phyloP scores from a whole-genome alignment of 1,284 basidiomycete genomes.

The Tilletia caries region DNA sequence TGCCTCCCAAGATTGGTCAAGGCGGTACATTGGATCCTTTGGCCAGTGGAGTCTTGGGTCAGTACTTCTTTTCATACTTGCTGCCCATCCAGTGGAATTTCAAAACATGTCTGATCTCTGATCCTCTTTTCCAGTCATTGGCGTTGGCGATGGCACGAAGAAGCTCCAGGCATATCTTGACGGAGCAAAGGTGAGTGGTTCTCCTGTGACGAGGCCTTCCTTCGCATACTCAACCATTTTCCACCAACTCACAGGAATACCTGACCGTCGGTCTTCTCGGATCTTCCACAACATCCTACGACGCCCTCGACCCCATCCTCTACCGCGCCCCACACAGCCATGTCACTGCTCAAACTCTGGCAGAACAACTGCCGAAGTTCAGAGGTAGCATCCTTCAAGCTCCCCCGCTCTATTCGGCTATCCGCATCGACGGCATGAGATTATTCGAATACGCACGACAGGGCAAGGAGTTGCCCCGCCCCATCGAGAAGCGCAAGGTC shows the following conservation, averaged over 20 bases:
- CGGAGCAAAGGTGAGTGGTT: slow-evolving; percentile 73
- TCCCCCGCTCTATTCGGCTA: slow-evolving; percentile 71
- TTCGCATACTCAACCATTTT: slow-evolving; percentile 12
- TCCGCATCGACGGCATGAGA: slow-evolving; percentile 96
- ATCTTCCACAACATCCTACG: slow-evolving; percentile 90
- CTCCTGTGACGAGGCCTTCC: background rate
- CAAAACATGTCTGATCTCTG: background rate
- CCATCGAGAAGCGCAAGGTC: slow-evolving; percentile 82
- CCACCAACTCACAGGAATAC: slow-evolving; percentile 67
- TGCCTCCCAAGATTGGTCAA: slow-evolving; percentile 71
- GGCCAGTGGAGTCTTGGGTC: slow-evolving; percentile 73
- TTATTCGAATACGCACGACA: slow-evolving; percentile 93
- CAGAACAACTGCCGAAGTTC: slow-evolving; percentile 71
- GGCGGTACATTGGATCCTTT: slow-evolving; percentile 94
- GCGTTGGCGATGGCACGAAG: slow-evolving; percentile 86
- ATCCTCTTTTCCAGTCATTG: slow-evolving; percentile 66
- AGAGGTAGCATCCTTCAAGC: slow-evolving; percentile 80
- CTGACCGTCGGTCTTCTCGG: slow-evolving; percentile 84
- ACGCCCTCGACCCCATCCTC: slow-evolving; percentile 66
- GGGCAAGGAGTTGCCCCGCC: slow-evolving; percentile 81
- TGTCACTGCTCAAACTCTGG: slow-evolving; percentile 73
- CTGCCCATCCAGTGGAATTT: slow-evolving; percentile 13
- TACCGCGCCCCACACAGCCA: slow-evolving; percentile 70
- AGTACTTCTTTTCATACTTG: slow-evolving; percentile 13
- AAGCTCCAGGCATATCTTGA: slow-evolving; percentile 77